A percentile compares a stretch with the other conserved stretches of the same genome.
phyloP scores from a whole-genome alignment of 495 filamentous ascomycete genomes.

The Daldinia concentrica region DNA sequence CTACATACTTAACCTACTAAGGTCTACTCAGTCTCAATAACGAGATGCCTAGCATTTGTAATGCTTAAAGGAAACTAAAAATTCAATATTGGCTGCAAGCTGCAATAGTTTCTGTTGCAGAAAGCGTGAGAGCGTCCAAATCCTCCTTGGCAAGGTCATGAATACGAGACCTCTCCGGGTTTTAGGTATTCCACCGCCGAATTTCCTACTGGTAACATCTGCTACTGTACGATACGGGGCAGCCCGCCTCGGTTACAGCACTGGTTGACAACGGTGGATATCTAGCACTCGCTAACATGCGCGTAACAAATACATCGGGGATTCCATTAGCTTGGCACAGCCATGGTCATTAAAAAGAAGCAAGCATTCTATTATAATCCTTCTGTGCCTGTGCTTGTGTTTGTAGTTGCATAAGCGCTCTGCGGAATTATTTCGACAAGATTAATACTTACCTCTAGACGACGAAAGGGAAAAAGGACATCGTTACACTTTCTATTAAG shows the following conservation, averaged over 20 bases:
- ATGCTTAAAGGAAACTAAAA: constrained; percentile 7
- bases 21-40: constrained; percentile 2
- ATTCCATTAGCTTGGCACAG: constrained; percentile 26
- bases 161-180: constrained; percentile 35
- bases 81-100: constrained; percentile 13
- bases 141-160: constrained; percentile 19
- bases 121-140: constrained; percentile 17
- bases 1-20: background rate
- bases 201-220: constrained; percentile 20
- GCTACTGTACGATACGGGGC: constrained; percentile 15
- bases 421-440: background rate
- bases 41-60: constrained; percentile 3
- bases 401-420: background rate
- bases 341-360: constrained; percentile 1
- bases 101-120: constrained; percentile 20
- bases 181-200: constrained; percentile 18
- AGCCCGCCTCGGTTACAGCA: constrained; percentile 24
- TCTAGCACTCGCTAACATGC: constrained; percentile 19
- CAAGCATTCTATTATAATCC: constrained; percentile 3
- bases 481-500: background rate
- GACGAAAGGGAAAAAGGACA: background rate
- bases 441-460: background rate
- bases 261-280: constrained; percentile 13
- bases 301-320: constrained; percentile 10
- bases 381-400: background rate